Evolutionary conservation across 2,329 filamentous ascomycete species (phyloP).

Genomic region (Exophiala sp.): DNA sequence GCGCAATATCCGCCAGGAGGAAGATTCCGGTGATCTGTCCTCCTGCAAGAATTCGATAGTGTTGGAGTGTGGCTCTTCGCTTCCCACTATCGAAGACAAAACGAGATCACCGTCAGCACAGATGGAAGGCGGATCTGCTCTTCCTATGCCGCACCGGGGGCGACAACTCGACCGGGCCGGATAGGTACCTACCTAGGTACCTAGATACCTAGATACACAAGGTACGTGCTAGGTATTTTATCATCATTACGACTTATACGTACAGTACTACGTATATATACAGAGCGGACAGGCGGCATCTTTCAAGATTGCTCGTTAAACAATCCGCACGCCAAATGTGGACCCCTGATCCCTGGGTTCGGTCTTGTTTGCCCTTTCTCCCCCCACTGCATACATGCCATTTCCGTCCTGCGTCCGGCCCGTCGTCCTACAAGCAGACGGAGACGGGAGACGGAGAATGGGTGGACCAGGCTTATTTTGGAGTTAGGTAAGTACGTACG

Average conservation of each 20-base stretch:
- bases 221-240: too few relatives aligned
- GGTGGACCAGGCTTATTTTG: slow-evolving; percentile 1
- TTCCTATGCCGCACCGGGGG: not conserved
- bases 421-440: not conserved
- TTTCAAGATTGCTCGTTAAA: slow-evolving; percentile 4
- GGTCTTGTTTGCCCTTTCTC: too few relatives aligned
- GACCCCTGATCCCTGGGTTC: not conserved
- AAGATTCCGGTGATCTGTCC: slow-evolving; percentile 15
- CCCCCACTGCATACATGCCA: not conserved
- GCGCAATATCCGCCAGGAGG: not conserved
- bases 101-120: slow-evolving; percentile 18
- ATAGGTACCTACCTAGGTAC: too few relatives aligned
- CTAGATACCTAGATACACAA: too few relatives aligned
- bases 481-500: too few relatives aligned
- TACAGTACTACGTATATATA: too few relatives aligned
- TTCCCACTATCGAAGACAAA: slow-evolving; percentile 22
- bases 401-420: not conserved
- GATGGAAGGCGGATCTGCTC: not conserved
- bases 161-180: too few relatives aligned
- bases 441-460: too few relatives aligned
- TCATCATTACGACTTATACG: too few relatives aligned
- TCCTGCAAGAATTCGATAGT: slow-evolving; percentile 14
- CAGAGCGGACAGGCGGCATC: not conserved
- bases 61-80: slow-evolving; percentile 7
- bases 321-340: not conserved